Evolutionary conservation across 169 alveolate genomes (phyloP).

Genomic region (Babesia bovis): DNA sequence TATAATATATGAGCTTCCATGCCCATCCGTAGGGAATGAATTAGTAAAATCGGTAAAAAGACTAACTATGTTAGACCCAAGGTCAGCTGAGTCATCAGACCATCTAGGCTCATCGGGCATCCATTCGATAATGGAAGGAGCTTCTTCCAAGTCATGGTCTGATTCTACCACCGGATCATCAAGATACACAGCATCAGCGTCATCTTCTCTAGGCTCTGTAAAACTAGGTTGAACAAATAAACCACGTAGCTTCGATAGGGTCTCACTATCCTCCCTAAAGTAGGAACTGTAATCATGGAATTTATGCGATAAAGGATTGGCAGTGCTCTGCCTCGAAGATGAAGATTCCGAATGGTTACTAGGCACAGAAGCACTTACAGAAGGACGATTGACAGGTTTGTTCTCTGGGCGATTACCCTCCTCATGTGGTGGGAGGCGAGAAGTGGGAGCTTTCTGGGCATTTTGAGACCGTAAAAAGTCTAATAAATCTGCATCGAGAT

Average conservation of each 20-base stretch:
- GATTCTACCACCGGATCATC: background rate
- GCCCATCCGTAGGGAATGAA: background rate
- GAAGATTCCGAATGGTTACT: background rate
- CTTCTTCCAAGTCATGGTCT: background rate
- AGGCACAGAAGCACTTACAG: background rate
- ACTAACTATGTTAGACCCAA: background rate
- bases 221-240: background rate
- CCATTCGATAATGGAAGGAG: constrained; percentile 7
- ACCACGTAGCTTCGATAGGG: constrained; percentile 2
- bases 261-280: constrained; percentile 8
- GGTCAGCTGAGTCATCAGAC: background rate
- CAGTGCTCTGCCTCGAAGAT: background rate
- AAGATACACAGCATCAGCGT: background rate
- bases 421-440: background rate
- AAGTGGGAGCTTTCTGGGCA: background rate
- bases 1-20: background rate
- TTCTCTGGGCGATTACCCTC: background rate
- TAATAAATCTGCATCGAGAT: background rate
- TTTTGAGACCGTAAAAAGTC: background rate
- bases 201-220: background rate
- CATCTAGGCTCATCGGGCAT: constrained; percentile 16
- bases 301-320: background rate
- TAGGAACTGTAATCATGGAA: constrained; percentile 2
- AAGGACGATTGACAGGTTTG: background rate
- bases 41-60: background rate